These are phyloP conservation scores for Wickerhamomyces hampshirensis DNA, from an alignment of 805 yeast genomes.

Conservation along the genomic window DNA sequence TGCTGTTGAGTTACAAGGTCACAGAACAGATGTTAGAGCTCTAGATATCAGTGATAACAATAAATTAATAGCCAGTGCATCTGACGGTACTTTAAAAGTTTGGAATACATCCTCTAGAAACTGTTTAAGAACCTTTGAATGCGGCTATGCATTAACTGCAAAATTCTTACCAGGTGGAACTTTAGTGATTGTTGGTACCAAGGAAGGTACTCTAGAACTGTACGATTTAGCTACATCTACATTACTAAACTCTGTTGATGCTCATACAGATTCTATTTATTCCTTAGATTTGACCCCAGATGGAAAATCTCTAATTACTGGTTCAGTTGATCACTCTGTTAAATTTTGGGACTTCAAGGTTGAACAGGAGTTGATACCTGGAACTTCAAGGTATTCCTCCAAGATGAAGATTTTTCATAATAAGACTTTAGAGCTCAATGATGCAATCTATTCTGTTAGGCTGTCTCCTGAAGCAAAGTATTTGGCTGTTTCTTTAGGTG, in stretches of 20 bases:
- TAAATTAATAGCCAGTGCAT: slow-evolving; percentile 78
- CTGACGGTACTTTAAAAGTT: slow-evolving; percentile 82
- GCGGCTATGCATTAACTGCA: slow-evolving; percentile 81
- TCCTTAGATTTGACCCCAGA: slow-evolving; percentile 81
- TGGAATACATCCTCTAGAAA: slow-evolving; percentile 76
- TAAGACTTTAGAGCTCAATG: slow-evolving; percentile 79
- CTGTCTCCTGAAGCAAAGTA: slow-evolving; percentile 76
- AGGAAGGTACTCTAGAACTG: slow-evolving; percentile 77
- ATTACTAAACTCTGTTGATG: slow-evolving; percentile 65
- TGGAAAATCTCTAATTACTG: slow-evolving; percentile 82
- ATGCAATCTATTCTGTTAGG: slow-evolving; percentile 76
- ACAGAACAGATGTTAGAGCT: slow-evolving; percentile 83
- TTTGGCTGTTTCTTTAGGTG: slow-evolving; percentile 80
- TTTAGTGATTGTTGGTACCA: slow-evolving; percentile 81
- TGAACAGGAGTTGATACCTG: slow-evolving; percentile 64
- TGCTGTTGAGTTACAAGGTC: slow-evolving; percentile 75
- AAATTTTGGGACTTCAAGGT: slow-evolving; percentile 86
- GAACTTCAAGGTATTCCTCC: slow-evolving; percentile 47
- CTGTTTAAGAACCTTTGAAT: slow-evolving; percentile 81
- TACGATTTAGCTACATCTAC: slow-evolving; percentile 84
- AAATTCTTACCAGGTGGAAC: slow-evolving; percentile 90
- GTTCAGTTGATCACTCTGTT: slow-evolving; percentile 88
- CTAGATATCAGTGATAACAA: slow-evolving; percentile 79
- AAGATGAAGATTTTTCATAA: slow-evolving; percentile 62
- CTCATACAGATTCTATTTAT: slow-evolving; percentile 86